Conservation (phyloP, 169 alveolate genomes). For the Theileria orientalis region DNA sequence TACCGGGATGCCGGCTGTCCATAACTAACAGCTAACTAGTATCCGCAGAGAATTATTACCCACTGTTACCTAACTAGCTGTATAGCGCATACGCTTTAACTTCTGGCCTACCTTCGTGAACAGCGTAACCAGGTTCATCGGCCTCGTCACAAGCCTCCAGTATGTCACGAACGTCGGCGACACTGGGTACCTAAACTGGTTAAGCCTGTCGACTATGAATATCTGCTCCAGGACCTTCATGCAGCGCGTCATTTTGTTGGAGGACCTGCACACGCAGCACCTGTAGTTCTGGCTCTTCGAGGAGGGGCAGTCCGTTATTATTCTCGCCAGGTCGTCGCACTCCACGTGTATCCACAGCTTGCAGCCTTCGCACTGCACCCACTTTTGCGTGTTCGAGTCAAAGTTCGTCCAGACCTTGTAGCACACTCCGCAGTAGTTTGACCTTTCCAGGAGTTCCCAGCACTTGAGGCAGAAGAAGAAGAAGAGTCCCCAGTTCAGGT, state of each 20-base stretch:
- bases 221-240: slow-evolving; percentile 67
- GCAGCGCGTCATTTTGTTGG: slow-evolving; percentile 58
- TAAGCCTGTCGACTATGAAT: slow-evolving; percentile 63
- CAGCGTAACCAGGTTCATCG: slow-evolving; percentile 72
- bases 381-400: slow-evolving; percentile 34
- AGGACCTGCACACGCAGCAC: slow-evolving; percentile 72
- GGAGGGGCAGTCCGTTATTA: slow-evolving; percentile 59
- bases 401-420: slow-evolving; percentile 63
- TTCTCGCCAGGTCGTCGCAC: slow-evolving; percentile 70
- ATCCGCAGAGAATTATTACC: too few relatives aligned
- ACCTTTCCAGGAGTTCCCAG: slow-evolving; percentile 67
- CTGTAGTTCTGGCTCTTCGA: slow-evolving; percentile 53
- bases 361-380: slow-evolving; percentile 83
- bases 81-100: too few relatives aligned
- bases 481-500: slow-evolving; percentile 75
- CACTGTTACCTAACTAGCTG: too few relatives aligned
- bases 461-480: slow-evolving; percentile 70
- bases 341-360: slow-evolving; percentile 79
- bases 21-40: too few relatives aligned
- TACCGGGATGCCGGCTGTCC: too few relatives aligned
- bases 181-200: slow-evolving; percentile 72
- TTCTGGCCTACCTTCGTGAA: slow-evolving; percentile 60
- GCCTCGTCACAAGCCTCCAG: slow-evolving; percentile 76
- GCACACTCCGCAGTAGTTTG: slow-evolving; percentile 74
- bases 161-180: slow-evolving; percentile 67